These are phyloP conservation scores for Cercospora sp. DNA, from an alignment of 2,329 filamentous ascomycete species.

Conservation along the genomic window DNA sequence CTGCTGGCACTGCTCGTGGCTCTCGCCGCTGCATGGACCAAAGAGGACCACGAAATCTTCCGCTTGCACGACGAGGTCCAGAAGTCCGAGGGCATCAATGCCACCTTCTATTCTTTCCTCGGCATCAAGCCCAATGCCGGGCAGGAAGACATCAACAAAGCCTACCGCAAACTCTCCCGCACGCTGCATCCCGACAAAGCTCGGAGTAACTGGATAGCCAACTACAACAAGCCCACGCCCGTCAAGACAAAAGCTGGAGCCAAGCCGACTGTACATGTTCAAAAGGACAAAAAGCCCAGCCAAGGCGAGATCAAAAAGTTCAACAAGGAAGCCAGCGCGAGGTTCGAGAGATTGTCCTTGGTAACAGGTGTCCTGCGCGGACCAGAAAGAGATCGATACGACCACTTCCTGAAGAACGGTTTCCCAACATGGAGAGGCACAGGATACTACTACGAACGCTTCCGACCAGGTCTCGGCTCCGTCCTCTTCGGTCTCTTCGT, in stretches of 20 bases:
- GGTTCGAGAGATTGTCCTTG: constrained; percentile 80
- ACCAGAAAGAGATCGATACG: constrained; percentile 79
- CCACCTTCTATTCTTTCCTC: constrained; percentile 93
- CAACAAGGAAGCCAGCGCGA: constrained; percentile 76
- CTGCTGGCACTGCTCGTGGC: constrained; percentile 67
- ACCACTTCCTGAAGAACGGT: constrained; percentile 88
- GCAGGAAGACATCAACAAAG: constrained; percentile 88
- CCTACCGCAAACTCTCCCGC: constrained; percentile 84
- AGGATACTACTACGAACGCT: constrained; percentile 96
- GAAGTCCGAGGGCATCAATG: constrained; percentile 69
- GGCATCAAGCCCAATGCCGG: constrained; percentile 71
- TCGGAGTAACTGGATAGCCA: constrained; percentile 74
- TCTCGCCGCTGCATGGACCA: constrained; percentile 75
- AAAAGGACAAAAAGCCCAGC: constrained; percentile 69
- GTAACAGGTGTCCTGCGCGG: constrained; percentile 85
- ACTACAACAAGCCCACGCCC: constrained; percentile 59
- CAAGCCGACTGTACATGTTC: constrained; percentile 63
- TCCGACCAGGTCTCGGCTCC: constrained; percentile 83
- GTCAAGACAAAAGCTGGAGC: constrained; percentile 41
- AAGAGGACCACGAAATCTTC: constrained; percentile 99
- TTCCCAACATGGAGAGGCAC: constrained; percentile 97
- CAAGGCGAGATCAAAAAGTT: constrained; percentile 74
- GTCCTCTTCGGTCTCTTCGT: constrained; percentile 81
- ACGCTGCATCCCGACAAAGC: constrained; percentile 94
- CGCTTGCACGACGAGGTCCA: constrained; percentile 85